These are phyloP conservation scores for Hyphodiscus hymeniophilus DNA, from an alignment of 495 filamentous ascomycete genomes.

Conservation along the genomic window DNA sequence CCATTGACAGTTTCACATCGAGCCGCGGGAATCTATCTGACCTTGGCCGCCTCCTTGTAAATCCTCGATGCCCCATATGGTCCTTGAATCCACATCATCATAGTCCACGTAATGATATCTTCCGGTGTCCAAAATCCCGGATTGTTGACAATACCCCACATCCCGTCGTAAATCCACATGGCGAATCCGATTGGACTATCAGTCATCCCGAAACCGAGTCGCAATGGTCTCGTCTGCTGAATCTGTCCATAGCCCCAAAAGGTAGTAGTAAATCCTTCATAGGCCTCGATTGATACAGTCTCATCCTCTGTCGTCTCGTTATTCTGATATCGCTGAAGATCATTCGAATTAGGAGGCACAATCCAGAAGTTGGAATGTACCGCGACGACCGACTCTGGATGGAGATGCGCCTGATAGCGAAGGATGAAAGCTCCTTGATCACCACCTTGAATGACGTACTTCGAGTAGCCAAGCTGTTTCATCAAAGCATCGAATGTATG, in stretches of 20 bases:
- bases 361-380: slow-evolving; percentile 15
- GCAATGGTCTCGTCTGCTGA: background rate
- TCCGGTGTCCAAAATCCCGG: background rate
- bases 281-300: background rate
- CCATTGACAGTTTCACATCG: no score
- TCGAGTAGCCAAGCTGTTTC: slow-evolving; percentile 22
- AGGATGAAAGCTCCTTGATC: slow-evolving; percentile 25
- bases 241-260: background rate
- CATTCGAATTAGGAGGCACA: background rate
- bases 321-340: background rate
- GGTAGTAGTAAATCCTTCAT: background rate
- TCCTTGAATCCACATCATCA: slow-evolving; percentile 1
- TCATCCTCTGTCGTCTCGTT: background rate
- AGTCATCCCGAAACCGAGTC: background rate
- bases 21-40: no score
- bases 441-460: slow-evolving; percentile 26
- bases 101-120: slow-evolving; percentile 3
- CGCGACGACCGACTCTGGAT: slow-evolving; percentile 19
- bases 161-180: background rate
- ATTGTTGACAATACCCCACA: background rate
- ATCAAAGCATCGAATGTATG: slow-evolving; percentile 19
- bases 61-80: background rate
- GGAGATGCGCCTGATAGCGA: slow-evolving; percentile 21
- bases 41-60: background rate
- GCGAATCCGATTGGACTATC: background rate